phyloP scores from a whole-genome alignment of 176 grass and related monocot species.

The Cenchrus purpureus region DNA sequence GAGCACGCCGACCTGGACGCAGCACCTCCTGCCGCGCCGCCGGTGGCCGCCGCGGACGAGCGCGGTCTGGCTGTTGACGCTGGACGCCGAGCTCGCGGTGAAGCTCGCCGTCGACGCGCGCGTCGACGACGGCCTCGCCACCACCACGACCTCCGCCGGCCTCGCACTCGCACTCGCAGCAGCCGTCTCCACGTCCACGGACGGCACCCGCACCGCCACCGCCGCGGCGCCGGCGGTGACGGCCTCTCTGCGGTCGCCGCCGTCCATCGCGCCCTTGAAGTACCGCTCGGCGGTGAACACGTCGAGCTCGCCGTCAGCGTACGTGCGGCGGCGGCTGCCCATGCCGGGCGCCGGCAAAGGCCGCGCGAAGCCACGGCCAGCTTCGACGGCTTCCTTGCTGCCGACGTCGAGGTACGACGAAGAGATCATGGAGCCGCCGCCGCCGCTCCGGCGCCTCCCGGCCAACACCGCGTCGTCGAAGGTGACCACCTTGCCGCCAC shows the following conservation, averaged over 20 bases:
- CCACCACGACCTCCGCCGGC: neutral
- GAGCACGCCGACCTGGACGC: conserved; percentile 53
- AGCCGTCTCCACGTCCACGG: neutral
- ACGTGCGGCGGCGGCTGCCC: conserved; percentile 42
- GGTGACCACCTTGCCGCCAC: conserved; percentile 33
- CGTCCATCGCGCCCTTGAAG: conserved; percentile 64
- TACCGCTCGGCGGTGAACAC: conserved; percentile 77
- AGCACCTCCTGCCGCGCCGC: conserved; percentile 36
- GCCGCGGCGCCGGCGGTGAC: neutral
- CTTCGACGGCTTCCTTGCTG: conserved; percentile 5
- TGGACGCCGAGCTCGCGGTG: conserved; percentile 42
- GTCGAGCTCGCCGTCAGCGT: conserved; percentile 72
- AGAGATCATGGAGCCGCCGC: conserved; percentile 31
- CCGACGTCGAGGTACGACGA: conserved; percentile 48
- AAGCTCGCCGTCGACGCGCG: conserved; percentile 35
- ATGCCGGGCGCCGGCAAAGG: conserved; percentile 24
- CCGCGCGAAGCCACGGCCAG: neutral
- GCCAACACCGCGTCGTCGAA: conserved; percentile 11
- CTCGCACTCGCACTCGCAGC: neutral
- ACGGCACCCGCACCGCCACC: neutral
- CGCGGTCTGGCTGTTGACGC: conserved; percentile 56
- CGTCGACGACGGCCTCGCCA: conserved; percentile 16
- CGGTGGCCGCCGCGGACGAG: conserved; percentile 43
- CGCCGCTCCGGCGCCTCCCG: conserved; percentile 40
- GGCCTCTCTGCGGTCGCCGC: neutral